These are phyloP conservation scores for Fusarium piperis DNA, from an alignment of 2,329 filamentous ascomycete species.

Conservation along the genomic window DNA sequence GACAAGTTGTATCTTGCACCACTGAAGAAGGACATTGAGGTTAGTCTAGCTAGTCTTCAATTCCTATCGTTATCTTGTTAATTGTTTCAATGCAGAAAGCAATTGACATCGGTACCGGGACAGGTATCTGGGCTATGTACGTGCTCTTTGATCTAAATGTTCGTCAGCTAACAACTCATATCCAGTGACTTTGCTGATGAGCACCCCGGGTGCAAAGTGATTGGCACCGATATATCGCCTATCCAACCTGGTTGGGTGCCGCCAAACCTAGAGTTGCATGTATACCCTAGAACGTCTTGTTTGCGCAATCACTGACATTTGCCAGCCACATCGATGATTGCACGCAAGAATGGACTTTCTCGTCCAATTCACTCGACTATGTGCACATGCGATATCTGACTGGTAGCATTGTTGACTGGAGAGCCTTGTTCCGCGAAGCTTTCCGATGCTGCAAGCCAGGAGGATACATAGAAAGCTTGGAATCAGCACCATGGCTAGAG, in stretches of 20 bases:
- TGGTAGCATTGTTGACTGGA: slow-evolving; percentile 4
- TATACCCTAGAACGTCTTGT: not conserved
- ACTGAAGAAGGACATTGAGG: not conserved
- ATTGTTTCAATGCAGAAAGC: not conserved
- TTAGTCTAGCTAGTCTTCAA: not conserved
- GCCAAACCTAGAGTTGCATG: slow-evolving; percentile 8
- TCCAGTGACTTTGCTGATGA: slow-evolving; percentile 8
- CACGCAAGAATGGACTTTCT: slow-evolving; percentile 12
- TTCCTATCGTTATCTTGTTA: not conserved
- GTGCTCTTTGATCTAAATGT: accelerated
- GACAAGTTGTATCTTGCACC: not conserved
- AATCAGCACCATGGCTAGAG: slow-evolving; percentile 1
- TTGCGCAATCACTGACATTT: accelerated
- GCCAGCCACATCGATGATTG: slow-evolving; percentile 9
- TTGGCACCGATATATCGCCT: slow-evolving; percentile 9
- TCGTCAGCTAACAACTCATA: not conserved
- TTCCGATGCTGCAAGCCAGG: not conserved
- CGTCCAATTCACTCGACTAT: not conserved
- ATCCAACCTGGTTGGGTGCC: slow-evolving; percentile 13
- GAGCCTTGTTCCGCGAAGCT: not conserved
- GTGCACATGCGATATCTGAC: slow-evolving; percentile 10
- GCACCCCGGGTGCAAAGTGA: not conserved
- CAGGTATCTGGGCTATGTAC: slow-evolving; percentile 17
- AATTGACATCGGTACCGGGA: not conserved
- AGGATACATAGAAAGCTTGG: slow-evolving; percentile 1